Base-by-base conservation (phyloP, 2,329 filamentous ascomycete genomes). In the Trichoderma sp. region DNA sequence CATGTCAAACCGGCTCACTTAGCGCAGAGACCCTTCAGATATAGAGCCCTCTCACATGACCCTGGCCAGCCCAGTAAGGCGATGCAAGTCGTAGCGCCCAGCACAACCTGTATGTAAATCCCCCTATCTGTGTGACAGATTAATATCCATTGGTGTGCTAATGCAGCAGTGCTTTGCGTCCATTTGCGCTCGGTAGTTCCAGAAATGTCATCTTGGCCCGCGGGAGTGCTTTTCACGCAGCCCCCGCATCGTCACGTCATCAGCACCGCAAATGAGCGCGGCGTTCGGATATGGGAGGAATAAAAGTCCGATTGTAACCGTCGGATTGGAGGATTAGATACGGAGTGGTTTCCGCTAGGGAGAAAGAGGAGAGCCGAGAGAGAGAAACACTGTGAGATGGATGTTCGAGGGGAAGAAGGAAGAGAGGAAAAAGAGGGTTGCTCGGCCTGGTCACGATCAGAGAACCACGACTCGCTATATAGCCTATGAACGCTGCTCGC, bases 221-320 rank as follows among this genome's bases (percentile, higher is more conserved):
- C 39, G 28, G 26, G 32, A 26, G 36, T n/a, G 53, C 55, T 50
- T 39, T 26, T 58, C 26, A 32, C 43, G 65, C 34, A 59, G 53
- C 57, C 66, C 66, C 66, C 66, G 66, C 66, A 68, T 68, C 39
- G 57, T 68, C 66, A 68, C 66, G 66, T 61, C 66, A 68, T 68
- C 39, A 68, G 66, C 66, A 26, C 26, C 32, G 39, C n/a, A 68
- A 68, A 68, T 68, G 66, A 61, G 53, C 32, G 12, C 66, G 15
- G 66, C 39, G 28, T 61, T 34, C 66, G 66, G 66, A 9, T 28
- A 39, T 34, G 28, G 66, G 66, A 17, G 20, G 9, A 68, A 68
- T 28, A 61, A 36, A 62, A 53, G 20, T 68, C 57, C 66, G 66
- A 61, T 20, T 13, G 34, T 58, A 39, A 23, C 32, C 64, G 30